Percentiles rank a stretch among this genome's conserved stretches.
Evolutionary conservation across 257 asterid genomes (phyloP).

Genomic region (Solanum sparsipilum): DNA sequence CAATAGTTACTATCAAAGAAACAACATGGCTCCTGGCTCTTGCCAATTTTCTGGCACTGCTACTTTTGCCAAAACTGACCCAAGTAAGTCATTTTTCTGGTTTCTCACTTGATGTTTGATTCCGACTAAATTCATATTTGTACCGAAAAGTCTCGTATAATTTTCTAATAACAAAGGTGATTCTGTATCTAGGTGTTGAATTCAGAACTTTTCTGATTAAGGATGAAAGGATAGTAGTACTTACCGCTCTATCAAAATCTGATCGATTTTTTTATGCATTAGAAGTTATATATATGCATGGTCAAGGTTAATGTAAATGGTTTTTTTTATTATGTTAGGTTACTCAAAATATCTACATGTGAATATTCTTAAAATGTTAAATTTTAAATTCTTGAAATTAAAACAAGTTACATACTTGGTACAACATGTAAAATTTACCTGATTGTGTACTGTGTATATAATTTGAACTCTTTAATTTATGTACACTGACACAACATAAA

Average conservation of each 20-base stretch:
- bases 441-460: background rate
- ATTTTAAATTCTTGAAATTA: background rate
- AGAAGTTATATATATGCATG: background rate
- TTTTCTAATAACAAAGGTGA: background rate
- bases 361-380: background rate
- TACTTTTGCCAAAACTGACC: conserved; percentile 73
- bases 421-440: background rate
- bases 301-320: background rate
- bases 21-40: conserved; percentile 54
- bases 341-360: no score
- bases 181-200: background rate
- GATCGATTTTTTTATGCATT: background rate
- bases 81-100: conserved; percentile 30
- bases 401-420: background rate
- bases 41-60: conserved; percentile 69
- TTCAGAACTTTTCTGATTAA: background rate
- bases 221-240: background rate
- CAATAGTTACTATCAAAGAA: conserved; percentile 75
- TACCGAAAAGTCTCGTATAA: background rate
- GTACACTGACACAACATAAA: background rate
- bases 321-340: background rate
- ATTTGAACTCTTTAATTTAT: background rate
- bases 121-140: background rate
- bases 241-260: background rate
- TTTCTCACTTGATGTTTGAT: background rate